Evolutionary conservation across 2,329 filamentous ascomycete species (phyloP), one percentile per base, ranked within the genome.

Genomic region (Fusarium nurragi): DNA sequence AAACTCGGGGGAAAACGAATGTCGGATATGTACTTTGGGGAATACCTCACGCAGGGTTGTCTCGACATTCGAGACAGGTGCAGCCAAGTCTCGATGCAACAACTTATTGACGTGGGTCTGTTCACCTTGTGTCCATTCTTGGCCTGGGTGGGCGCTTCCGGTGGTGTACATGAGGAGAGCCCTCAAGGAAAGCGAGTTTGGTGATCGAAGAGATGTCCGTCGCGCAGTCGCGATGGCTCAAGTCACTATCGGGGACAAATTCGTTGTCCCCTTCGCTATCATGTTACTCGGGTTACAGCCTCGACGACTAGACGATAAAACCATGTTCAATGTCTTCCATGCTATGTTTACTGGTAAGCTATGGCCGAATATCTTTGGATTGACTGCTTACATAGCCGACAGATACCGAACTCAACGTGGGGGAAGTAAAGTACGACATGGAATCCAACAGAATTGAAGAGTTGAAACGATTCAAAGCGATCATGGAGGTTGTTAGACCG

Each of bases 61-160:
- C 4, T 43, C 0, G 2, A 23, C 2, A 23, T 30, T 2, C 0
- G 0, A 2, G 25, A 10, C 0, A 12, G 7, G 4, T 36, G 22
- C 3, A 14, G 14, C 0, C 13, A 19, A 10, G 21, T 53, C 4
- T 52, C 37, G 0, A 54, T 54, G 18, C 16, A 54, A 0, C 46
- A 37, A 0, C 46, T 54, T 0, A 0, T 41, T 3, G 10, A 12
- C 0, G 8, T 9, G 1, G 52, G 47, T 0, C 13, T 53, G 0
- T 21, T 25, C 0, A 12, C 4, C 3, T 13, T 13, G 0, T 54
- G 36, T 4, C 22, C 26, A n/a, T 16, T 4, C 3, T 3, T 6
- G 32, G 16, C 1, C 25, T 9, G 1, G 18, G 14, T 45, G 22
- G 49, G 14, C 30, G 4, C 9, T 2, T 0, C 0, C 21, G n/a